A percentile compares a stretch with the other conserved stretches of the same genome.
Evolutionary conservation across 2,329 filamentous ascomycete genomes (phyloP).

Genomic region (Huntiella omanensis): DNA sequence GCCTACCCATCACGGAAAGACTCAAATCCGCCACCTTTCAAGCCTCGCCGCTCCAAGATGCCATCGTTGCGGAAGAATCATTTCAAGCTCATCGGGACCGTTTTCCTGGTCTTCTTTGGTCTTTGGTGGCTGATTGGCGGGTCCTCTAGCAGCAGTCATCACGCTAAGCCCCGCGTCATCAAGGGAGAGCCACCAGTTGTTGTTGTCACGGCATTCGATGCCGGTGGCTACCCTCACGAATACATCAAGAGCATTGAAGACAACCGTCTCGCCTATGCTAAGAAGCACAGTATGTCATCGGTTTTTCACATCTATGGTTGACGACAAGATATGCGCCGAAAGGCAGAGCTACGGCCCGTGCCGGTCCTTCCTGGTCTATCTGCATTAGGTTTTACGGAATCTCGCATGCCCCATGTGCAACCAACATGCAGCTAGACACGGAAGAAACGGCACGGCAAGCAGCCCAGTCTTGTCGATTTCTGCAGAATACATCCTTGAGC

Average conservation of each 20-base stretch:
- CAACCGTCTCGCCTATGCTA: slow-evolving; percentile 72
- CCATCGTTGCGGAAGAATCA: slow-evolving; percentile 41
- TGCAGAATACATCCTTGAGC: neutral
- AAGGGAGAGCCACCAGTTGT: slow-evolving; percentile 45
- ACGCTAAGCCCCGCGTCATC: slow-evolving; percentile 9
- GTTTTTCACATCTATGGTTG: neutral
- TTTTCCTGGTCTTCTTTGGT: slow-evolving; percentile 33
- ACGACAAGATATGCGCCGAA: no score
- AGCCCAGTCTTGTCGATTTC: neutral
- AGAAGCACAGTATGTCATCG: slow-evolving; percentile 52
- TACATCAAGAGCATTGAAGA: slow-evolving; percentile 59
- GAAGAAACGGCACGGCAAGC: neutral
- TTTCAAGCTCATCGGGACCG: slow-evolving; percentile 37
- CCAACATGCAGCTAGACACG: slow-evolving; percentile 1
- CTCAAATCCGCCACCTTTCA: slow-evolving; percentile 57
- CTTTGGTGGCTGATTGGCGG: slow-evolving; percentile 41
- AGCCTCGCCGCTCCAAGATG: slow-evolving; percentile 35
- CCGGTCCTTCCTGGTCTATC: neutral
- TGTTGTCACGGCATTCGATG: slow-evolving; percentile 67
- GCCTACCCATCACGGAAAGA: slow-evolving; percentile 73
- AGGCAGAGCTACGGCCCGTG: neutral
- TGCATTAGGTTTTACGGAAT: neutral
- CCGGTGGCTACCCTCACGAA: slow-evolving; percentile 23
- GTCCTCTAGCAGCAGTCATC: slow-evolving; percentile 7
- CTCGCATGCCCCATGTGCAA: neutral